Conservation (phyloP, 371 early-diverging fungal genomes). For the Coemansia sp. region DNA sequence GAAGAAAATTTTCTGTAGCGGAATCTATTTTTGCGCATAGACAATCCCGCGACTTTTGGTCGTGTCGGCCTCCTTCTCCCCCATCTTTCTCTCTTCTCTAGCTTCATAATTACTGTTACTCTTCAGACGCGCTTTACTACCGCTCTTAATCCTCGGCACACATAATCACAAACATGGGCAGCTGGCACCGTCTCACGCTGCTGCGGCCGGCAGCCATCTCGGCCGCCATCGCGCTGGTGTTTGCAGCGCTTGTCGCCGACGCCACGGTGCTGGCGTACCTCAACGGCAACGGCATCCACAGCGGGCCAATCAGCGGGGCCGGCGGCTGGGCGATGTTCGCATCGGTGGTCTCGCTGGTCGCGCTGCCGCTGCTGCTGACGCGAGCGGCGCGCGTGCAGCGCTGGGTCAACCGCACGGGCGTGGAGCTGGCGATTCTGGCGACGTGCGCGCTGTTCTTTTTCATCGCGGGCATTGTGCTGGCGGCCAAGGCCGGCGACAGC, state of each 20-base stretch:
- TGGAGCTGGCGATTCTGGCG: constrained; percentile 21
- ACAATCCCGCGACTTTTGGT: no score
- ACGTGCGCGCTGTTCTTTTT: constrained; percentile 16
- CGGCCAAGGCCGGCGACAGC: constrained; percentile 14
- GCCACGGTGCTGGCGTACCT: constrained; percentile 19
- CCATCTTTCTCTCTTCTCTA: neutral
- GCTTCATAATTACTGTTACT: neutral
- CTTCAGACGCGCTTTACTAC: neutral
- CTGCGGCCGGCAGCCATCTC: constrained; percentile 17
- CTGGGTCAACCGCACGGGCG: constrained; percentile 31
- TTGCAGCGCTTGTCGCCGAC: constrained; percentile 9
- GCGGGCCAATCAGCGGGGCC: constrained; percentile 3
- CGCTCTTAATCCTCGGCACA: no score
- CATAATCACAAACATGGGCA: constrained; percentile 10
- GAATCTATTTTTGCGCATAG: no score
- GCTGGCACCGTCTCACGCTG: constrained; percentile 19
- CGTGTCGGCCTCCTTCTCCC: no score
- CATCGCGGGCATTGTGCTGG: constrained; percentile 23
- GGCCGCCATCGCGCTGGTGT: constrained; percentile 3
- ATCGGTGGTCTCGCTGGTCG: constrained; percentile 10
- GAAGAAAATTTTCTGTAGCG: no score
- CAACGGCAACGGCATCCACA: neutral
- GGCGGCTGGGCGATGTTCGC: constrained; percentile 35
- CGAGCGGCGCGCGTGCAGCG: constrained; percentile 16
- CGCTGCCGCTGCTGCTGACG: constrained; percentile 25